Evolutionary conservation across 202 grass and related monocot species (phyloP).

Genomic region (Cymbopogon flexuosus): DNA sequence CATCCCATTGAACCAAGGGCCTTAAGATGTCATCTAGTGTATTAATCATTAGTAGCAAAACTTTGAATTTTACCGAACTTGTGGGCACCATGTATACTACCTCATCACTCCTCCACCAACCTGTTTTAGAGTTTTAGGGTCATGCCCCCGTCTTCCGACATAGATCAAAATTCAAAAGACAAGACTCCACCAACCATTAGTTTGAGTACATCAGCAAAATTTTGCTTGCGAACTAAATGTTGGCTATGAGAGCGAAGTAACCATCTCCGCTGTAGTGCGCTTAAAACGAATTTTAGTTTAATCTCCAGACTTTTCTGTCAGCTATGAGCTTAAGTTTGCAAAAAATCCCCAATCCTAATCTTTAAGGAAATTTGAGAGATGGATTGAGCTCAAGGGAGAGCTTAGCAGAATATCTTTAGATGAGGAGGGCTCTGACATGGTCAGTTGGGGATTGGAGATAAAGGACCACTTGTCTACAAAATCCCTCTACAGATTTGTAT

Average conservation of each 20-base stretch:
- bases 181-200: background rate
- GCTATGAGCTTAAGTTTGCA: background rate
- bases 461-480: no score
- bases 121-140: background rate
- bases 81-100: background rate
- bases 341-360: background rate
- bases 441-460: no score
- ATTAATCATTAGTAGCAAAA: conserved; percentile 11
- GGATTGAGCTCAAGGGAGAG: no score
- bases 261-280: background rate
- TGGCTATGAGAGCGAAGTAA: background rate
- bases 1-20: background rate
- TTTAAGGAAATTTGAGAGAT: no score
- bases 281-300: background rate
- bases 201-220: background rate
- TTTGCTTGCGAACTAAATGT: background rate
- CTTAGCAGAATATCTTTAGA: no score
- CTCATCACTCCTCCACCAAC: background rate
- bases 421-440: no score
- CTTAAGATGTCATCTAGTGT: background rate
- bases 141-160: background rate
- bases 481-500: no score
- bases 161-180: background rate
- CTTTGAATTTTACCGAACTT: background rate
- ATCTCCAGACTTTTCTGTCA: background rate